Conservation (phyloP, 2,329 filamentous ascomycete species). For the Cladosporium sp. region DNA sequence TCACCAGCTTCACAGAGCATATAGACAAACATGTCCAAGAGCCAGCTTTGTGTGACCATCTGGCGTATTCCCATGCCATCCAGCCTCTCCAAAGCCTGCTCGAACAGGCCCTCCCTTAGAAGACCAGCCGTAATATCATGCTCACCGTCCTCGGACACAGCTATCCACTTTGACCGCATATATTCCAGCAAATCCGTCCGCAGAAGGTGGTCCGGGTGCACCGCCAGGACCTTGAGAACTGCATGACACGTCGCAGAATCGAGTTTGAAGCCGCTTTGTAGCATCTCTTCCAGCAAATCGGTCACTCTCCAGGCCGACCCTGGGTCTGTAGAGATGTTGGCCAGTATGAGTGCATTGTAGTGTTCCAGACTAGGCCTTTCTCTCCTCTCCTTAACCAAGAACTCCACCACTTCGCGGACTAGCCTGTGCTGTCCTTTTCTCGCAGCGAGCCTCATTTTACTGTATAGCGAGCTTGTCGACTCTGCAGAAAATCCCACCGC, state of each 20-base stretch:
- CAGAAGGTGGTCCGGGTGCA: constrained; percentile 80
- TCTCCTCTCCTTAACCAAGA: constrained; percentile 51
- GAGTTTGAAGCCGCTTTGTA: constrained; percentile 51
- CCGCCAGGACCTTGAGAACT: constrained; percentile 65
- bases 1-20: constrained; percentile 66
- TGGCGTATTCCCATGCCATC: constrained; percentile 51
- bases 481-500: background rate
- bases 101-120: constrained; percentile 74
- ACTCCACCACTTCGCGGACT: constrained; percentile 46
- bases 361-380: constrained; percentile 53
- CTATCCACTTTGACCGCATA: constrained; percentile 69
- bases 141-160: constrained; percentile 54
- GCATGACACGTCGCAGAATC: constrained; percentile 65
- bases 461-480: constrained; percentile 37
- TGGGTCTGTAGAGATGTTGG: constrained; percentile 56
- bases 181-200: constrained; percentile 64
- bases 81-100: constrained; percentile 67
- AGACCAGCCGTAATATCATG: constrained; percentile 66
- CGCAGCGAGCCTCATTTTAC: constrained; percentile 40
- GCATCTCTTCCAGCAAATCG: constrained; percentile 68
- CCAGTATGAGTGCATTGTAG: constrained; percentile 69
- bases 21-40: constrained; percentile 72
- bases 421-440: constrained; percentile 34
- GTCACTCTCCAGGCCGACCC: constrained; percentile 63
- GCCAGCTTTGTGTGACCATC: constrained; percentile 49